Evolutionary conservation across 805 yeast genomes (phyloP).

Genomic region (Hanseniaspora taiwanica): DNA sequence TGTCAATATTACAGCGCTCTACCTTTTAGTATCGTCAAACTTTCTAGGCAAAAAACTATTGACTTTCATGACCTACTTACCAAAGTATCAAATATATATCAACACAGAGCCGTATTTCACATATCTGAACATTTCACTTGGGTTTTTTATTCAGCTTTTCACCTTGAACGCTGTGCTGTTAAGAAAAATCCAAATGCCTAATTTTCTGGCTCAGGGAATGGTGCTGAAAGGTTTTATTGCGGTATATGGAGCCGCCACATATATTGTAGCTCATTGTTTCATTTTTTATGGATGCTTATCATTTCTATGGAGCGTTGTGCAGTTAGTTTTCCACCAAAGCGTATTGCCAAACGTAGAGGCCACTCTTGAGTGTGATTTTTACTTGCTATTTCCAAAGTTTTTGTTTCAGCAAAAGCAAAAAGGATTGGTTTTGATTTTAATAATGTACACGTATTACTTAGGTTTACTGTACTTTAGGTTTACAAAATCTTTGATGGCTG

Average conservation of each 20-base stretch:
- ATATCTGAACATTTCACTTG: background rate
- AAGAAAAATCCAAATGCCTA: background rate
- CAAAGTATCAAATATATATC: background rate
- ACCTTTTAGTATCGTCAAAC: background rate
- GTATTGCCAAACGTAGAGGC: too few species aligned
- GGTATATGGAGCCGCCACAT: too few species aligned
- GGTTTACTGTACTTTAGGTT: too few species aligned
- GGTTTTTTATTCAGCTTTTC: background rate
- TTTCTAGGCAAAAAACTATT: background rate
- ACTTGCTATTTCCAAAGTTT: too few species aligned
- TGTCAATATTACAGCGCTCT: background rate
- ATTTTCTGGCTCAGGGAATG: background rate
- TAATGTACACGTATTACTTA: too few species aligned
- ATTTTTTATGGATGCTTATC: too few species aligned
- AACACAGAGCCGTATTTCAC: background rate
- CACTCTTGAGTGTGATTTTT: too few species aligned
- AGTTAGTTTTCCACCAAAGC: too few species aligned
- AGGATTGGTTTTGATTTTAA: too few species aligned
- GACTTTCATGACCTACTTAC: background rate
- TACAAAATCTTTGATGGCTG: too few species aligned
- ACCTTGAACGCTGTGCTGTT: background rate
- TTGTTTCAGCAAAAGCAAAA: too few species aligned
- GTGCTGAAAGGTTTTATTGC: background rate
- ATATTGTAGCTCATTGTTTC: background rate
- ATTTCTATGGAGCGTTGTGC: too few species aligned